Percentiles rank a stretch among this genome's conserved stretches.
phyloP scores from a whole-genome alignment of 805 yeast genomes.

The Candida namnaoensis region DNA sequence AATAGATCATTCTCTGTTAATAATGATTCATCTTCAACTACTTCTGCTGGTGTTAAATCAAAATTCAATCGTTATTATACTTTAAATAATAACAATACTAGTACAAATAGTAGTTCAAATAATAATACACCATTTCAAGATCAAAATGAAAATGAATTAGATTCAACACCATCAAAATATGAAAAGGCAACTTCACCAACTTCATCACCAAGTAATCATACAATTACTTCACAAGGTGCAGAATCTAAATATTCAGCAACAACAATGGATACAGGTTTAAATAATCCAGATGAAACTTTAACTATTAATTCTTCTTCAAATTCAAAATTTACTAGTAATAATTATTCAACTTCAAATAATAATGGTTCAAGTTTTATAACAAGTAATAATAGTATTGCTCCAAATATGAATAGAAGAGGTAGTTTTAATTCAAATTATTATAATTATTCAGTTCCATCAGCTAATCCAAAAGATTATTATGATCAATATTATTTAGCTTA shows the following conservation, averaged over 20 bases:
- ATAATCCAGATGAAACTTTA: constrained; percentile 2
- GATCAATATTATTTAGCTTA: constrained; percentile 16
- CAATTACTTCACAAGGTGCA: constrained; percentile 15
- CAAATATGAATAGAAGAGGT: constrained; percentile 7
- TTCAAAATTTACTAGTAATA: constrained; percentile 6
- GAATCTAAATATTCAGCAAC: constrained; percentile 16
- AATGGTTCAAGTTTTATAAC: constrained; percentile 9
- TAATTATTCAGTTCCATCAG: constrained; percentile 7
- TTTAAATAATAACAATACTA: not conserved
- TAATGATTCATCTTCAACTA: not conserved
- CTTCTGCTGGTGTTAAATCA: no score
- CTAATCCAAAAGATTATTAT: constrained; percentile 18
- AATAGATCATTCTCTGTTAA: not conserved
- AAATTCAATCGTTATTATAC: not conserved
- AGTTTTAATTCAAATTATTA: constrained; percentile 21
- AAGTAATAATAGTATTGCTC: constrained; percentile 1
- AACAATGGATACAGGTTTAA: constrained; percentile 12
- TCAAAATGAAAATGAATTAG: not conserved
- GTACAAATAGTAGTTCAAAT: not conserved
- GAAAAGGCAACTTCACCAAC: constrained; percentile 13
- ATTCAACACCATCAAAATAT: not conserved
- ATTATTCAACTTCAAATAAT: constrained; percentile 4
- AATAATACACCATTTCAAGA: not conserved
- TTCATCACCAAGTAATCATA: constrained; percentile 17
- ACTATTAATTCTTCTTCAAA: constrained; percentile 10